These are phyloP conservation scores for Xylaria bambusicola DNA, from an alignment of 495 filamentous ascomycete genomes.

Conservation along the genomic window DNA sequence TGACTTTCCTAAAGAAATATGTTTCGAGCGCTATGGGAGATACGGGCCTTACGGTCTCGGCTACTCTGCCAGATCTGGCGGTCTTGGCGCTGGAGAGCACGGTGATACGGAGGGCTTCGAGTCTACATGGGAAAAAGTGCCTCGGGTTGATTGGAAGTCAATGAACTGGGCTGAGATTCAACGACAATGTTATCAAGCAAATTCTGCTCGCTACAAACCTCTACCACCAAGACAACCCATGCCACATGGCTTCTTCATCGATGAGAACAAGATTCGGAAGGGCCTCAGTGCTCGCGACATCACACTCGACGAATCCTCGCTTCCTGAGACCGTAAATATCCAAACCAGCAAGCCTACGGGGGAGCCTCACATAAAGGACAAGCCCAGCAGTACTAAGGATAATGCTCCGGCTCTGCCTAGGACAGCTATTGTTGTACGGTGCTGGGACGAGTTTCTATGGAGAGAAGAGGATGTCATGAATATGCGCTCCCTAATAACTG, in stretches of 20 bases:
- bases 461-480: slow-evolving; percentile 68
- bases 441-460: slow-evolving; percentile 72
- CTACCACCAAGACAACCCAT: slow-evolving; percentile 36
- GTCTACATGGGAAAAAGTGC: slow-evolving; percentile 66
- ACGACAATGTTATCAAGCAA: slow-evolving; percentile 65
- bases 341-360: slow-evolving; percentile 26
- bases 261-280: slow-evolving; percentile 21
- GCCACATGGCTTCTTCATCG: slow-evolving; percentile 48
- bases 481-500: slow-evolving; percentile 73
- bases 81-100: slow-evolving; percentile 75
- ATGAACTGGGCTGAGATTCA: slow-evolving; percentile 78
- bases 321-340: background rate
- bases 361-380: slow-evolving; percentile 55
- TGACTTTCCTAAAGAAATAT: slow-evolving; percentile 81
- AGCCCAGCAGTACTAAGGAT: slow-evolving; percentile 58
- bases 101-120: slow-evolving; percentile 77
- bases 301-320: slow-evolving; percentile 1
- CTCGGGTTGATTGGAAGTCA: slow-evolving; percentile 70
- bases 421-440: slow-evolving; percentile 73
- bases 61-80: slow-evolving; percentile 74
- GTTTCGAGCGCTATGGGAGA: slow-evolving; percentile 89
- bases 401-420: slow-evolving; percentile 58
- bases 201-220: slow-evolving; percentile 66
- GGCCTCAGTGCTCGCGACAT: slow-evolving; percentile 24
- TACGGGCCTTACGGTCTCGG: slow-evolving; percentile 89